Base-by-base conservation (phyloP, 2,329 filamentous ascomycete species). In the Cytospora mali region DNA sequence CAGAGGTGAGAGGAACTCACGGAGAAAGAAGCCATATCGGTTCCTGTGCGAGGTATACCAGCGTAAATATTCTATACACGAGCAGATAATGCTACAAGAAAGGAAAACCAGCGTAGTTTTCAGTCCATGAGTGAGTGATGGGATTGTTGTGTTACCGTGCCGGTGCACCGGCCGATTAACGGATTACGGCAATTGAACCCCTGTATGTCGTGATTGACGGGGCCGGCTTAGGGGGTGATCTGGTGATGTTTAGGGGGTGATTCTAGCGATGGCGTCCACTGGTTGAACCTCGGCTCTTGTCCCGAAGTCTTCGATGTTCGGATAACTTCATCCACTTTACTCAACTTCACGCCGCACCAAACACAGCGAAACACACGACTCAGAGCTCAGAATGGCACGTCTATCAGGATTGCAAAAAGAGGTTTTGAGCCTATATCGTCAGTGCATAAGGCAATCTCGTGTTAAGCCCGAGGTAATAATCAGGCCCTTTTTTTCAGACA, bases 391-490 rank as follows among this genome's bases (percentile, higher is more conserved):
- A 23, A 69, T 61, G 35, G 79, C 79, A 79, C 83, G 87, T 69
- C 80, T 93, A 28, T 96, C 93, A 9, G 95, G 95, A 39, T 81
- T 98, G n/a, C 94, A 98, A 74, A 89, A 86, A 70, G 92, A 97
- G 71, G 94, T 97, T 4, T 76, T 98, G 57, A 82, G 87, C 35
- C 84, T 99, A 16, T 99, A 98, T 75, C 88, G 94, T 63, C 85
- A 87, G 72, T 98, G 94, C 71, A 80, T 99, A 28, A 86, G 93
- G 64, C 91, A 91, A 71, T 88, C 89, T 64, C 86, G 89, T 64
- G 88, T 88, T 71, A 98, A 99, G 75, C 92, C 93, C 55, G 73
- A 77, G 70, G 92, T 94, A 75, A 66, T 70, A 13, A 33, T 31
- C 23, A 3, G 11, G 21, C 14, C 33, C 51, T 29, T 13, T 61